A percentile compares a stretch with the other conserved stretches of the same genome.
Evolutionary conservation across 129 eudicot species (phyloP).

Genomic region (Helichrysum umbraculigerum): DNA sequence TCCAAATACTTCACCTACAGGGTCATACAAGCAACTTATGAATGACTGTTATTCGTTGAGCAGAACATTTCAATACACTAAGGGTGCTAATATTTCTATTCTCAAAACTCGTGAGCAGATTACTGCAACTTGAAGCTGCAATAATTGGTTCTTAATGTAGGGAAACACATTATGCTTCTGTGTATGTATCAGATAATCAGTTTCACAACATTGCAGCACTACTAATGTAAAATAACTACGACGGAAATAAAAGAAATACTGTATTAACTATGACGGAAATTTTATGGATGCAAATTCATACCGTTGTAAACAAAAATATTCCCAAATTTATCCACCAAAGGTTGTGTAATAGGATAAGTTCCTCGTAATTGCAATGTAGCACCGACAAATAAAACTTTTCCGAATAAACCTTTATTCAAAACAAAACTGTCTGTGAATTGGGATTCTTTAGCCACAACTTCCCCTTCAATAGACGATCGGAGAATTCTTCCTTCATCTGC

Average conservation of each 20-base stretch:
- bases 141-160: too few species aligned
- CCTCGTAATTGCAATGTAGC: constrained; percentile 93
- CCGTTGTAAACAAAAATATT: constrained; percentile 88
- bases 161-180: too few species aligned
- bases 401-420: constrained; percentile 21
- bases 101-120: too few species aligned
- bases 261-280: not conserved
- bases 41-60: too few species aligned
- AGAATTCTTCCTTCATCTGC: constrained; percentile 25
- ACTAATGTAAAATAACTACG: not conserved
- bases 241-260: not conserved
- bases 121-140: too few species aligned
- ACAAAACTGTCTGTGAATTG: constrained; percentile 17
- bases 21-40: not conserved
- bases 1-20: constrained; percentile 86
- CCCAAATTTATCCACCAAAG: constrained; percentile 72
- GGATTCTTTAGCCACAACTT: constrained; percentile 18
- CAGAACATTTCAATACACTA: too few species aligned
- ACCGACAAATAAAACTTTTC: constrained; percentile 62
- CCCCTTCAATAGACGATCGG: constrained; percentile 31
- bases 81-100: too few species aligned
- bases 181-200: too few species aligned
- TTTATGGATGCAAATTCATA: constrained; percentile 18
- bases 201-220: not conserved
- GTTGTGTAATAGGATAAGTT: constrained; percentile 58